phyloP scores from a whole-genome alignment of 345 rosid species.

The Hibiscus syriacus region DNA sequence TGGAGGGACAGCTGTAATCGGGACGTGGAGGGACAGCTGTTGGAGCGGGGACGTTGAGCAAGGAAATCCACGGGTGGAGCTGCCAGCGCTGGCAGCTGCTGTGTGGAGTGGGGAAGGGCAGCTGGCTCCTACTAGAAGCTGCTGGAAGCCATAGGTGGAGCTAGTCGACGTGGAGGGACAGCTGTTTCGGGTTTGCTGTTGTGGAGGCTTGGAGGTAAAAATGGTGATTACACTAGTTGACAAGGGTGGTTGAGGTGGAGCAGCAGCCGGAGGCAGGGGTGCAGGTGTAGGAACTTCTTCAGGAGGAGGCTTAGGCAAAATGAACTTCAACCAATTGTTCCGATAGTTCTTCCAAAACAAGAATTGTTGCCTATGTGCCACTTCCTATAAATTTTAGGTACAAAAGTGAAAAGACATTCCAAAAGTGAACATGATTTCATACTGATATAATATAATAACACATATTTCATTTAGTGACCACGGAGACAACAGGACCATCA shows the following conservation, averaged over 20 bases:
- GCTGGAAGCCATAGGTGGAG: too few relatives aligned
- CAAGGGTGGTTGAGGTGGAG: constrained; percentile 34
- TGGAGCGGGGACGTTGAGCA: too few relatives aligned
- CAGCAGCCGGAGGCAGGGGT: constrained; percentile 19
- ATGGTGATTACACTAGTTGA: too few relatives aligned
- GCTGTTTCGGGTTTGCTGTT: too few relatives aligned
- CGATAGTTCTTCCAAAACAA: constrained; percentile 97
- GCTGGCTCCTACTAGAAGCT: too few relatives aligned
- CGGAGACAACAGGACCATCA: background rate
- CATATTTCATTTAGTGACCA: background rate
- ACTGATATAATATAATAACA: background rate
- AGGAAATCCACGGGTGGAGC: too few relatives aligned
- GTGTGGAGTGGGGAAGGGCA: too few relatives aligned
- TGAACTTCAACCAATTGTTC: constrained; percentile 88
- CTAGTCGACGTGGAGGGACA: too few relatives aligned
- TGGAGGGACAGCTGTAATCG: too few relatives aligned
- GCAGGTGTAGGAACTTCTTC: constrained; percentile 56
- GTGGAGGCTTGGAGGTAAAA: too few relatives aligned
- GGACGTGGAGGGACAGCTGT: too few relatives aligned
- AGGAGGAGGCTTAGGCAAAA: constrained; percentile 83
- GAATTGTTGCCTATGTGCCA: constrained; percentile 96
- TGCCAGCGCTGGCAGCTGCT: too few relatives aligned
- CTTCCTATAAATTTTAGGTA: constrained; percentile 44
- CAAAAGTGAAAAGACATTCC: constrained; percentile 7
- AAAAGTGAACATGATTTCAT: background rate